A percentile compares a stretch with the other conserved stretches of the same genome.
These are phyloP conservation scores for Vitis hybrid DNA, from an alignment of 177 flowering plant genomes.

Conservation along the genomic window DNA sequence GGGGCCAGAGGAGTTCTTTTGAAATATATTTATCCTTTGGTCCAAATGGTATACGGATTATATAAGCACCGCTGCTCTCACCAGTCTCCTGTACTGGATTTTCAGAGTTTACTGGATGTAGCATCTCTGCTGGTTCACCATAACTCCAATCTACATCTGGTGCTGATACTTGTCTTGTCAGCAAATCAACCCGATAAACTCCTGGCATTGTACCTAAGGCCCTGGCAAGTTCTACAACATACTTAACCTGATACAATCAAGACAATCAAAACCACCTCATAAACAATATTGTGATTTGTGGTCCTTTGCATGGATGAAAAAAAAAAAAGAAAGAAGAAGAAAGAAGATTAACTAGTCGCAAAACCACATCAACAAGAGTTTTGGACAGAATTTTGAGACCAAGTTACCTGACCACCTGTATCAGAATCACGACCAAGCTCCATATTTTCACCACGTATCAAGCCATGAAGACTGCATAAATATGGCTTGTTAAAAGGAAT, in stretches of 20 bases:
- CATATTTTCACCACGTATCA: constrained; percentile 98
- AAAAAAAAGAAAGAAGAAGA: neutral
- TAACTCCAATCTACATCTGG: constrained; percentile 98
- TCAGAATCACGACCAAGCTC: constrained; percentile 99
- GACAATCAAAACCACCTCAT: neutral
- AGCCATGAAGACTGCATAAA: constrained; percentile 90
- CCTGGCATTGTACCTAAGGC: constrained; percentile 97
- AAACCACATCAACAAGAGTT: constrained; percentile 1
- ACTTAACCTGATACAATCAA: constrained; percentile 65
- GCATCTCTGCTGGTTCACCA: constrained; percentile 97
- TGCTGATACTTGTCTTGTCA: constrained; percentile 89
- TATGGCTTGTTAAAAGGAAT: constrained; percentile 18
- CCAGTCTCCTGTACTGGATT: constrained; percentile 63
- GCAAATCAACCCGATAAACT: constrained; percentile 95
- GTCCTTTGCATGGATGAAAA: neutral
- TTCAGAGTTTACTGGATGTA: constrained; percentile 56
- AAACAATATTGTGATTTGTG: neutral
- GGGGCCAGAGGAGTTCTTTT: constrained; percentile 93
- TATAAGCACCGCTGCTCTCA: constrained; percentile 97
- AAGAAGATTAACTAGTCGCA: neutral
- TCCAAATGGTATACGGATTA: constrained; percentile 95
- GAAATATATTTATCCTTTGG: constrained; percentile 83
- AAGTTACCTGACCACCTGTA: constrained; percentile 96
- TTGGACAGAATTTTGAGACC: neutral
- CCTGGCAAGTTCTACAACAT: constrained; percentile 97